Conservation (phyloP, 2,329 filamentous ascomycete genomes). For the Trichoderma koningiopsis region DNA sequence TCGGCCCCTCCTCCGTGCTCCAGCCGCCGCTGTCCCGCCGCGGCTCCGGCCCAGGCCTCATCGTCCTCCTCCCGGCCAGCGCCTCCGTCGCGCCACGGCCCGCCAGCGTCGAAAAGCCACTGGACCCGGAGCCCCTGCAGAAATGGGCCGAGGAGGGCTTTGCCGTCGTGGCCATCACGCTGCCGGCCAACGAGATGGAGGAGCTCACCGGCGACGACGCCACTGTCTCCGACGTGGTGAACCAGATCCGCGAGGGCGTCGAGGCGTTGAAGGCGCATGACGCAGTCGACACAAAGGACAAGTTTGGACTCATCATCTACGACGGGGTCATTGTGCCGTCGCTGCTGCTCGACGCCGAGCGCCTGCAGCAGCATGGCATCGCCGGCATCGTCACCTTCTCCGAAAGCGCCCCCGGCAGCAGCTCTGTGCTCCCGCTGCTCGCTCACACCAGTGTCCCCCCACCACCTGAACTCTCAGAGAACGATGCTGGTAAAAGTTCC, state of each 20-base stretch:
- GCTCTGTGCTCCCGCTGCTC: neutral
- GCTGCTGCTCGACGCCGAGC: neutral
- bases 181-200: neutral
- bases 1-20: slow-evolving; percentile 23
- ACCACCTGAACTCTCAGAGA: neutral
- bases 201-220: slow-evolving; percentile 5
- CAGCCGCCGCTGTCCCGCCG: slow-evolving; percentile 37
- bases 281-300: slow-evolving; percentile 34
- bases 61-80: slow-evolving; percentile 33
- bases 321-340: neutral
- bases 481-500: neutral
- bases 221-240: neutral
- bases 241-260: slow-evolving; percentile 8
- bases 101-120: slow-evolving; percentile 16
- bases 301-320: slow-evolving; percentile 34
- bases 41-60: slow-evolving; percentile 39
- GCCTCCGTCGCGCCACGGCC: neutral
- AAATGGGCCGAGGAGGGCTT: slow-evolving; percentile 45
- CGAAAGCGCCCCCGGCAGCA: neutral
- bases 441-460: slow-evolving; percentile 2
- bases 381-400: slow-evolving; percentile 17
- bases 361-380: slow-evolving; percentile 13
- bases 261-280: neutral
- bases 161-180: slow-evolving; percentile 33
- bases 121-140: slow-evolving; percentile 34